These are phyloP conservation scores for Bothriochloa decipiens DNA, from an alignment of 176 grass and related monocot species.

Conservation along the genomic window DNA sequence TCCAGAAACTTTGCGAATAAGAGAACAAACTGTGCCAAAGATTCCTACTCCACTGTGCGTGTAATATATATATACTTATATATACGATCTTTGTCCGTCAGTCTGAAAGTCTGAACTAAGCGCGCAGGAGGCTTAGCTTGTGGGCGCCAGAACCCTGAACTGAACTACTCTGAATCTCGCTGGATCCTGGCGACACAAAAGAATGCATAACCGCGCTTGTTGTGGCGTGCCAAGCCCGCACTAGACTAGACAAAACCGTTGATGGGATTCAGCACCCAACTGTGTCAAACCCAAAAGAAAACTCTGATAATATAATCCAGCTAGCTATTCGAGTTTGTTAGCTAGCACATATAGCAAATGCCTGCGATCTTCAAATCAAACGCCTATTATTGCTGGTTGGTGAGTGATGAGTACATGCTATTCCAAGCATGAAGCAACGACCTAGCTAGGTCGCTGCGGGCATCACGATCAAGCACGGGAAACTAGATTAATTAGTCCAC, in stretches of 20 bases:
- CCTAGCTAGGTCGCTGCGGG: no score
- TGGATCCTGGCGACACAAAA: slow-evolving; percentile 1
- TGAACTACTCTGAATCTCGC: slow-evolving; percentile 39
- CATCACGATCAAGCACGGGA: neutral
- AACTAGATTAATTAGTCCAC: neutral
- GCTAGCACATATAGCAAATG: neutral
- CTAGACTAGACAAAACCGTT: slow-evolving; percentile 16
- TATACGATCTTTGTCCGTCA: neutral
- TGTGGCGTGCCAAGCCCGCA: slow-evolving; percentile 3
- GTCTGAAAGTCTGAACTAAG: slow-evolving; percentile 9
- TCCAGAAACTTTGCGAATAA: neutral
- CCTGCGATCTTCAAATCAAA: slow-evolving; percentile 25
- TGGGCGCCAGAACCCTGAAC: neutral
- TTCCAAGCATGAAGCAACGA: slow-evolving; percentile 8
- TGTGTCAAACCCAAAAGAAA: neutral
- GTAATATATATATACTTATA: no score
- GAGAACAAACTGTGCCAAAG: slow-evolving; percentile 25
- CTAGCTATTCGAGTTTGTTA: neutral
- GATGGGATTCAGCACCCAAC: slow-evolving; percentile 26
- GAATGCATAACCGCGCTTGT: neutral
- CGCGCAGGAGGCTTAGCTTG: neutral
- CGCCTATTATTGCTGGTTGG: slow-evolving; percentile 29
- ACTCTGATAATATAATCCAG: neutral
- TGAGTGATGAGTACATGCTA: neutral
- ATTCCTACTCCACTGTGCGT: slow-evolving; percentile 45